Evolutionary conservation across 1,284 basidiomycete species (phyloP).

Genomic region (Singerocomus inundabilis): DNA sequence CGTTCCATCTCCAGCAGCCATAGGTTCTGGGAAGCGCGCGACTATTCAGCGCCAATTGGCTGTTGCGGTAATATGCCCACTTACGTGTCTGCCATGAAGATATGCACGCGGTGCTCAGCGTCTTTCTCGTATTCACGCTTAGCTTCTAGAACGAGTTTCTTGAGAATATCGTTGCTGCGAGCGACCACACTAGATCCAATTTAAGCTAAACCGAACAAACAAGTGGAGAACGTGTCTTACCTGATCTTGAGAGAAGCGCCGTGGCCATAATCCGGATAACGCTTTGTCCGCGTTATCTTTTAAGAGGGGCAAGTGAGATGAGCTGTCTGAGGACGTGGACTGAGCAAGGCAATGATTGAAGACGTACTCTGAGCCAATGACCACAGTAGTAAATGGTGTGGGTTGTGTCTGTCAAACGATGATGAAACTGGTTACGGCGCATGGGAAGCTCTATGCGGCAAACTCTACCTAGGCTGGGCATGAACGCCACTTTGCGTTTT

Average conservation of each 20-base stretch:
- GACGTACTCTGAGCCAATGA: conserved; percentile 75
- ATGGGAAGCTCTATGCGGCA: conserved; percentile 19
- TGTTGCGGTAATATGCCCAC: no score
- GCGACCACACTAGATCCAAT: conserved; percentile 64
- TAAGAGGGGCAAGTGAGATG: conserved; percentile 23
- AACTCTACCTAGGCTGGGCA: conserved; percentile 69
- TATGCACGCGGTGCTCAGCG: conserved; percentile 82
- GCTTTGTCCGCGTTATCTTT: conserved; percentile 77
- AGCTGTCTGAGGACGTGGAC: conserved; percentile 24
- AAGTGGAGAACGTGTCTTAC: conserved; percentile 33
- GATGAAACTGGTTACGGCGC: conserved; percentile 19
- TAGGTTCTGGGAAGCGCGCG: conserved; percentile 48
- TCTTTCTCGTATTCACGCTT: conserved; percentile 86
- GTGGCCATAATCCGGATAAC: conserved; percentile 68
- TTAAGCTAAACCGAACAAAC: conserved; percentile 7
- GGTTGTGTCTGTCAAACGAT: conserved; percentile 60
- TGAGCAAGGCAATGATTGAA: conserved; percentile 10
- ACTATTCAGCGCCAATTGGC: conserved; percentile 9
- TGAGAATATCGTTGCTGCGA: conserved; percentile 79
- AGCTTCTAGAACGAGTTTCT: conserved; percentile 79
- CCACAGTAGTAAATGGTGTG: conserved; percentile 85
- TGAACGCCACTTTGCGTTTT: conserved; percentile 73
- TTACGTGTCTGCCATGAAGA: conserved; percentile 84
- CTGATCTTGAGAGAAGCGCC: conserved; percentile 76
- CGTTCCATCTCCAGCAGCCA: conserved; percentile 81